Base-by-base conservation (phyloP, 2,329 filamentous ascomycete genomes). In the Pseudogymnoascus sp. region DNA sequence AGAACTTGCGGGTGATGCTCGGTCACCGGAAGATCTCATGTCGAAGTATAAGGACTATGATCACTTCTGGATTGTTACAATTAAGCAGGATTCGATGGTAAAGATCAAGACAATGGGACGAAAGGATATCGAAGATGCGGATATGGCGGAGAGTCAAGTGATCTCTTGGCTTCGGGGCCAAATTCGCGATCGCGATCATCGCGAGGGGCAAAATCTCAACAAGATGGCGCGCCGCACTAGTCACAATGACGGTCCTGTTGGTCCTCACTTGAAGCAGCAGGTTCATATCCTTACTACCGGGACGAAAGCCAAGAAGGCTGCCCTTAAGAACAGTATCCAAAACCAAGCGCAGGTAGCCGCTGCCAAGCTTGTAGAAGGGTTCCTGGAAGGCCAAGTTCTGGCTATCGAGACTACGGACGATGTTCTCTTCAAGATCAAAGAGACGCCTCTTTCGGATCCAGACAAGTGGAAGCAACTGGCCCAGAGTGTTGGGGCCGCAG, bases 381-480 rank as follows among this genome's bases (percentile, higher is more conserved):
- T 90, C 65, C 77, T 89, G 4, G 82, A 87, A 28, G 89, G 89
- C 0, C 90, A 91, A 0, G 89, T 96, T 61, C 82, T 89, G 8
- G 92, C 92, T 0, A 86, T 97, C 58, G 92, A 97, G 73, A 90
- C 89, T 1, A 86, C 89, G 28, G 92, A 96, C 68, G 83, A 88
- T 56, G 82, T 95, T 19, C 82, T 97, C 67, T 85, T 92, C 35
- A 75, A 86, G 30, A 85, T 97, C 59, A 79, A 84, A 30, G 80
- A 84, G 18, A 95, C 91, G 2, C 78, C 82, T 58, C 77, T 97
- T 23, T 86, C 85, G 2, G 91, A 96, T 62, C 76, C 84, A 0
- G 92, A 96, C 62, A 88, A 83, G 65, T 96, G 92, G 92, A 83
- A 88, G 19, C 82, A 79, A 61, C 83, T 90, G 5, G 89, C 94